Base-by-base conservation (phyloP, 106 monocot species). In the Alisma plantagoaquatica region DNA sequence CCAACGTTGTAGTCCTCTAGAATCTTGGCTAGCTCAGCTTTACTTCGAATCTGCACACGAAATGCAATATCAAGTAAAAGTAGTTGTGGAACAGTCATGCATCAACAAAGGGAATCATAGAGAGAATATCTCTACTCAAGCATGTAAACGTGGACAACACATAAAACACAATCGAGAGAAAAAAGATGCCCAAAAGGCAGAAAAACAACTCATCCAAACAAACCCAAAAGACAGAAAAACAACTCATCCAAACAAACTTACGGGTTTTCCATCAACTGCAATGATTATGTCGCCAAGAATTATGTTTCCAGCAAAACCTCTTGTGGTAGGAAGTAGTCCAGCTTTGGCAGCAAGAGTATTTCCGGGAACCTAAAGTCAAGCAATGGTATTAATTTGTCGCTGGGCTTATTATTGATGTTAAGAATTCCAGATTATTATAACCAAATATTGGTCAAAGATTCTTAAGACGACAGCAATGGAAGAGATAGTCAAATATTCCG, bases 281-380 rank as follows among this genome's bases (percentile, higher is more conserved):
- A 76, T 56, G 56, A 96, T 84, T 29, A 89, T 61, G 61, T 96
- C 96, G 24, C 88, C 84, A 15, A 89, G 84, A 75, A 96, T 33
- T 58, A 96, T 96, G 30, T 74, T 84, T 23, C 96, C 84, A 9
- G 84, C 65, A 59, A 96, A 79, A 29, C 88, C 84, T 76, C 96
- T 75, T 17, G 62, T 78, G 19, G 88, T 96, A 25, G 84, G 84
- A 67, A 75, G 75, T 24, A 84, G 31, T 53, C 89, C 96, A n/a
- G 73, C 81, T 75, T 96, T 84, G 33, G 96, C 81, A 41, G 84
- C 84, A 51, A 66, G 31, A 62, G 84, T 88, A 47, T 73, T 77
- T 46, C 58, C 68, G 46, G 69, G 54, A 66, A 96, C 77, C 88
- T 96, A 57, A 46, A 29, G 27, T 30, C 19, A 3, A 57, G 18